Evolutionary conservation across 768 basidiomycete genomes (phyloP).

Genomic region (Neoboletus magnificus): DNA sequence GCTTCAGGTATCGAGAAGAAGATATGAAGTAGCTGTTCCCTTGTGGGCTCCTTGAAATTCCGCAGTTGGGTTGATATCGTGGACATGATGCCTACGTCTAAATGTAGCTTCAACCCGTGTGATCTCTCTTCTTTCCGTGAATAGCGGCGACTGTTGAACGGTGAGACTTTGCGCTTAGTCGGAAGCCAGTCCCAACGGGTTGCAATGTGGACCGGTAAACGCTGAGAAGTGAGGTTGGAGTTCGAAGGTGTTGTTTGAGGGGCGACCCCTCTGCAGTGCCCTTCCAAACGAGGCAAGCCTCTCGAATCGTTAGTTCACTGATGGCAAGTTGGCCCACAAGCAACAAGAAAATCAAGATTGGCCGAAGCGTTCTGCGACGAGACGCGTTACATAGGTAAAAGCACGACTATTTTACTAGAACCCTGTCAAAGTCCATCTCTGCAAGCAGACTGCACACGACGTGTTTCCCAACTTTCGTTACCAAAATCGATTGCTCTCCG

Average conservation of each 20-base stretch:
- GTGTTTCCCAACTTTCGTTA: slow-evolving; percentile 4
- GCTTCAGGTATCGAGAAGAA: slow-evolving; percentile 80
- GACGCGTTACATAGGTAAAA: not conserved
- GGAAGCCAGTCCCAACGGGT: slow-evolving; percentile 4
- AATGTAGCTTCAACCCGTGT: not conserved
- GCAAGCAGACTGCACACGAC: not conserved
- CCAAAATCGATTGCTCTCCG: slow-evolving; percentile 35
- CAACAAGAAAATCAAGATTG: not conserved
- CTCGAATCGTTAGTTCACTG: too few species aligned
- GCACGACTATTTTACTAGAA: not conserved
- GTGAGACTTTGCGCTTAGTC: not conserved
- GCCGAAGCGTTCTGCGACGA: not conserved
- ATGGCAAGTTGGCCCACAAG: not conserved
- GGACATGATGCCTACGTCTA: slow-evolving; percentile 46
- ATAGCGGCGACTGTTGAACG: not conserved
- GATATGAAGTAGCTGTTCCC: slow-evolving; percentile 77
- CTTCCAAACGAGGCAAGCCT: slow-evolving; percentile 17
- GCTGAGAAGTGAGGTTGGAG: not conserved
- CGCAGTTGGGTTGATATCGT: slow-evolving; percentile 86
- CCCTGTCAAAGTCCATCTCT: not conserved
- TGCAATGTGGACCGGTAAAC: not conserved
- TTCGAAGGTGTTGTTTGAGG: slow-evolving; percentile 7
- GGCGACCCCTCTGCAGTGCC: slow-evolving; percentile 8
- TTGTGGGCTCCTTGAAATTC: slow-evolving; percentile 89
- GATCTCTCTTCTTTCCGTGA: not conserved